These are phyloP conservation scores for Cubamyces lactineus DNA, from an alignment of 768 basidiomycete genomes.

Conservation along the genomic window DNA sequence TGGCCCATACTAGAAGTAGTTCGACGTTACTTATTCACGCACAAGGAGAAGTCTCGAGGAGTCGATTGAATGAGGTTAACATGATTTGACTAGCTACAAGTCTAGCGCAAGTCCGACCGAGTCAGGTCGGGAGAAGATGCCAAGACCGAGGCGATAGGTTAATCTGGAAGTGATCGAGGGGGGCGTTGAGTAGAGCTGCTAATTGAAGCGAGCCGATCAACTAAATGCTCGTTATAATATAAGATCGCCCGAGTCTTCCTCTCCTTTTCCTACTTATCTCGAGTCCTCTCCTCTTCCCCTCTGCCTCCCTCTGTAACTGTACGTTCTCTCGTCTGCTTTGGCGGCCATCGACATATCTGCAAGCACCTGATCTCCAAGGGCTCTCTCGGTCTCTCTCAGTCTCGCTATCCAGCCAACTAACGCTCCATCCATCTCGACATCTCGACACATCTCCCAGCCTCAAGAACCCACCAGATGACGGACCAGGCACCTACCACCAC, in stretches of 20 bases:
- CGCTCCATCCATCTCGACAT: neutral
- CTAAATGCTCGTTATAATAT: neutral
- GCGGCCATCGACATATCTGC: neutral
- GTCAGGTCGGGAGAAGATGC: neutral
- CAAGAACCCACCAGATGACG: neutral
- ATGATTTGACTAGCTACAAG: too few species aligned
- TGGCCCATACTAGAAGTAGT: too few species aligned
- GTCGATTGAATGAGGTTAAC: too few species aligned
- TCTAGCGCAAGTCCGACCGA: neutral
- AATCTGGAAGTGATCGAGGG: slow-evolving; percentile 2
- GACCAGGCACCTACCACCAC: neutral
- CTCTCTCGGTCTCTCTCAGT: too few species aligned
- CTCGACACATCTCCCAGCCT: neutral
- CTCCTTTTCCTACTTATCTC: neutral
- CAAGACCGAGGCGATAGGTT: slow-evolving; percentile 1
- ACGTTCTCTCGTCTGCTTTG: neutral
- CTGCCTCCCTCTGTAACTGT: neutral
- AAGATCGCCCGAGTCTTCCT: slow-evolving; percentile 4
- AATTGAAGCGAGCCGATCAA: neutral
- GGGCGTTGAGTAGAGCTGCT: neutral
- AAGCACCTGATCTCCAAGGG: too few species aligned
- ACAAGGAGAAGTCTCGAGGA: too few species aligned
- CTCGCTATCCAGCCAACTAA: neutral
- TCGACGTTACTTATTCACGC: too few species aligned
- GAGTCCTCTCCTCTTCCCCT: too few species aligned